Evolutionary conservation across 345 rosid species (phyloP).

Genomic region (Mercurialis annua): DNA sequence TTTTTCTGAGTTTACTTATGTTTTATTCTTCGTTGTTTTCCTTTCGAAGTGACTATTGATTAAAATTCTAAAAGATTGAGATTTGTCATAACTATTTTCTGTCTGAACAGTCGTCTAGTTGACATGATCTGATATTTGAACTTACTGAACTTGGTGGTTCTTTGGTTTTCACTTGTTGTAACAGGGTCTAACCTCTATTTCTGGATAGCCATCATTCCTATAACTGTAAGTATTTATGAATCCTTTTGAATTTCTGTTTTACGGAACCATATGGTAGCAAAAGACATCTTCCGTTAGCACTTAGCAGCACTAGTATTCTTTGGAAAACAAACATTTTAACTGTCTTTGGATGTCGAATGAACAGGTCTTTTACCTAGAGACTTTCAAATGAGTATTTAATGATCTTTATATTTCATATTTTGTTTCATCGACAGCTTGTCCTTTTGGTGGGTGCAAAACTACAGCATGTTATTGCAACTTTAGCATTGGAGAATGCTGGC

Average conservation of each 20-base stretch:
- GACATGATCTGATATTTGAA: background rate
- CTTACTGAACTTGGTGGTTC: slow-evolving; percentile 1
- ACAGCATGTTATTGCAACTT: slow-evolving; percentile 87
- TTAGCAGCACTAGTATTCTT: background rate
- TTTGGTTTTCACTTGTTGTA: slow-evolving; percentile 12
- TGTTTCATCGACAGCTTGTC: slow-evolving; percentile 48
- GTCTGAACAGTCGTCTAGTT: background rate
- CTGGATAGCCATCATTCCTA: slow-evolving; percentile 92
- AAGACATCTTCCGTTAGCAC: background rate
- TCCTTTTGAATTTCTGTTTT: slow-evolving; percentile 14
- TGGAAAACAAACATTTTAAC: background rate
- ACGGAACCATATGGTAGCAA: background rate
- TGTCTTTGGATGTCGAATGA: background rate
- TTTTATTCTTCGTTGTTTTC: background rate
- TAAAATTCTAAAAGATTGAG: background rate
- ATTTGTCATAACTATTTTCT: background rate
- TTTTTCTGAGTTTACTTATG: slow-evolving; percentile 6
- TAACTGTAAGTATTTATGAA: slow-evolving; percentile 59
- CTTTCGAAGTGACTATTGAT: background rate
- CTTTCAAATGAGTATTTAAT: background rate
- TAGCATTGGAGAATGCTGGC: slow-evolving; percentile 71
- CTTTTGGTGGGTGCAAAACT: slow-evolving; percentile 81
- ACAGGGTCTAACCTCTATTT: slow-evolving; percentile 96
- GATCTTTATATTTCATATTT: background rate
- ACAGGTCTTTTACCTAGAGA: background rate